A percentile compares a stretch with the other conserved stretches of the same genome.
Conservation (phyloP, 495 filamentous ascomycete species). For the Xylaria nigripes region DNA sequence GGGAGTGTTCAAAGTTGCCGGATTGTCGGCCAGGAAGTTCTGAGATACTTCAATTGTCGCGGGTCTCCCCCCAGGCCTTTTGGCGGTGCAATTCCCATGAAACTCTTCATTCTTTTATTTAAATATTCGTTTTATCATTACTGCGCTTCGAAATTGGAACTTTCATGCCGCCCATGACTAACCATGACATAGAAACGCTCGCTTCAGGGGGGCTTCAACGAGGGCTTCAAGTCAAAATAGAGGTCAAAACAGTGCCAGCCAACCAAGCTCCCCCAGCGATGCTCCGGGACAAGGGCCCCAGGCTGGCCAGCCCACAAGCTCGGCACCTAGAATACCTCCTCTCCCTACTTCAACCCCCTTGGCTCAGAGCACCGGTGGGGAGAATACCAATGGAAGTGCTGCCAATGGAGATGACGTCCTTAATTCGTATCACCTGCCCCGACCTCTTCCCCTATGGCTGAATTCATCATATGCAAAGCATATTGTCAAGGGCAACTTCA, state of each 20-base stretch:
- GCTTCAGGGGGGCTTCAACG: slow-evolving; percentile 37
- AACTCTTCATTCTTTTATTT: background rate
- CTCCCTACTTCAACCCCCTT: slow-evolving; percentile 54
- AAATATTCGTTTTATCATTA: too few species aligned
- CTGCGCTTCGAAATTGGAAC: too few species aligned
- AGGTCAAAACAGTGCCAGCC: slow-evolving; percentile 31
- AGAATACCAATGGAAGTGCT: slow-evolving; percentile 33
- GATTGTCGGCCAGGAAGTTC: background rate
- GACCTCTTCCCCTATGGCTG: slow-evolving; percentile 52
- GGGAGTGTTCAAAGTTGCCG: background rate
- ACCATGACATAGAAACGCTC: slow-evolving; percentile 33
- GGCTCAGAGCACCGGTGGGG: slow-evolving; percentile 43
- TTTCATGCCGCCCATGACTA: background rate
- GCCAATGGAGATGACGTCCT: slow-evolving; percentile 45
- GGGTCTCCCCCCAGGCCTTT: background rate
- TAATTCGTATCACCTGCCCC: slow-evolving; percentile 41
- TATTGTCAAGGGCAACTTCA: slow-evolving; percentile 92
- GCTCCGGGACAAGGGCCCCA: slow-evolving; percentile 32
- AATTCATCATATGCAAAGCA: slow-evolving; percentile 73
- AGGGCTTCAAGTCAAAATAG: slow-evolving; percentile 33
- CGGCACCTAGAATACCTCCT: slow-evolving; percentile 45
- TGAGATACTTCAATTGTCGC: background rate
- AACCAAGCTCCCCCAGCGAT: slow-evolving; percentile 36
- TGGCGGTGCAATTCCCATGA: too few species aligned
- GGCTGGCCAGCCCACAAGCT: slow-evolving; percentile 40